Percentiles rank a stretch among this genome's conserved stretches.
These are phyloP conservation scores for Schwanniomyces yamadae DNA, from an alignment of 805 yeast genomes.

Conservation along the genomic window DNA sequence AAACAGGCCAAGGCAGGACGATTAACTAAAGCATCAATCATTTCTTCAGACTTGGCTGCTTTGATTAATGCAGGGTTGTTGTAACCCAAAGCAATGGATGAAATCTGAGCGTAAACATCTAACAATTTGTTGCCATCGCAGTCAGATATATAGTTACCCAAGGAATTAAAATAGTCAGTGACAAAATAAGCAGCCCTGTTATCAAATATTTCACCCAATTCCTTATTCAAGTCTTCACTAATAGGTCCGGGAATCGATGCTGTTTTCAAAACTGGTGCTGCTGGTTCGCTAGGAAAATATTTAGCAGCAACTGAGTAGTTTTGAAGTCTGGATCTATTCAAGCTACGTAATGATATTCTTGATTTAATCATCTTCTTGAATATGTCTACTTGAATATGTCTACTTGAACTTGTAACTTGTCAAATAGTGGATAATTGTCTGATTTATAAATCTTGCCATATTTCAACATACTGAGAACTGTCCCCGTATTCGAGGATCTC, in stretches of 20 bases:
- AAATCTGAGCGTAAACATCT: constrained; percentile 62
- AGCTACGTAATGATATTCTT: too few species aligned
- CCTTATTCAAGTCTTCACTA: constrained; percentile 27
- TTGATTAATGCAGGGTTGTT: constrained; percentile 74
- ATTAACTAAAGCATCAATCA: constrained; percentile 72
- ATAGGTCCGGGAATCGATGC: constrained; percentile 39
- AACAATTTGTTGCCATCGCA: constrained; percentile 41
- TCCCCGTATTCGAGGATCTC: background rate
- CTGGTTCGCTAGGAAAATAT: constrained; percentile 40
- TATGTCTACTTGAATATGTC: too few species aligned
- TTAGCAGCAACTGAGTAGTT: background rate
- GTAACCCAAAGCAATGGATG: constrained; percentile 83
- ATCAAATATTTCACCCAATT: constrained; percentile 38
- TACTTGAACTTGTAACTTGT: too few species aligned
- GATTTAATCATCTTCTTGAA: too few species aligned
- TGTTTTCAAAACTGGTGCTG: constrained; percentile 28
- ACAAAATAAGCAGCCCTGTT: constrained; percentile 44
- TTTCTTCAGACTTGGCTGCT: constrained; percentile 66
- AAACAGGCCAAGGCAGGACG: constrained; percentile 47
- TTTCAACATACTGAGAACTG: background rate
- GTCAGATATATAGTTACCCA: constrained; percentile 43
- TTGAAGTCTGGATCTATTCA: too few species aligned
- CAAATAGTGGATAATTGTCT: background rate
- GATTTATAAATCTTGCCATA: background rate
- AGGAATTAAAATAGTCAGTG: constrained; percentile 36